phyloP scores from a whole-genome alignment of 2,329 filamentous ascomycete species.

The Fusarium illudens region DNA sequence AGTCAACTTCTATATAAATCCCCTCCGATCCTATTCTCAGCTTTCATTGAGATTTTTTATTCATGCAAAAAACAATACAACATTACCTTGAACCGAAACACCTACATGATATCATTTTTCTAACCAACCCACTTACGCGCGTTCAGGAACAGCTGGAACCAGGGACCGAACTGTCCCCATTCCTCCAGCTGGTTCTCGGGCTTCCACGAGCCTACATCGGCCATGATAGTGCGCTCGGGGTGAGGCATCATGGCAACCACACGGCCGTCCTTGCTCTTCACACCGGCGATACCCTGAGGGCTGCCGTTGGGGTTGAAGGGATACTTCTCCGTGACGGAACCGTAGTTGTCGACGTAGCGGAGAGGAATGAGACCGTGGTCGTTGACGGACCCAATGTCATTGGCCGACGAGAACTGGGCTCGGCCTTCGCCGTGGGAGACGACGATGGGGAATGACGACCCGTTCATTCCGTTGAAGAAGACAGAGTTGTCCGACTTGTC shows the following conservation, averaged over 20 bases:
- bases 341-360: constrained; percentile 83
- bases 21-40: not conserved
- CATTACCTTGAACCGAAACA: constrained; percentile 26
- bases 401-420: constrained; percentile 71
- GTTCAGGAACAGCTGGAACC: constrained; percentile 86
- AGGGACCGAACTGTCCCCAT: constrained; percentile 86
- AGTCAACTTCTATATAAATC: not conserved
- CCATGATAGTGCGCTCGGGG: constrained; percentile 87
- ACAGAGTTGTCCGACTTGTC: constrained; percentile 40
- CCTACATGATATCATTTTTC: constrained; percentile 15
- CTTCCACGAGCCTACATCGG: constrained; percentile 79
- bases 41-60: constrained; percentile 1
- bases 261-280: constrained; percentile 78
- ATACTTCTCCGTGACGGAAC: constrained; percentile 80
- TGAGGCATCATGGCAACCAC: constrained; percentile 94
- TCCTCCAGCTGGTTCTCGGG: constrained; percentile 65
- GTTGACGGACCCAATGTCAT: constrained; percentile 63
- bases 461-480: constrained; percentile 40
- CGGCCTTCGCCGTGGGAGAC: constrained; percentile 68
- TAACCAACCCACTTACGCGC: constrained; percentile 86
- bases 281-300: constrained; percentile 81
- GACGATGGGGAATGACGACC: constrained; percentile 42
- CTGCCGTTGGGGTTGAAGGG: constrained; percentile 90
- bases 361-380: constrained; percentile 76
- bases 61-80: constrained; percentile 1